These are phyloP conservation scores for Graphilbum sp. DNA, from an alignment of 2,329 filamentous ascomycete genomes.

Conservation along the genomic window DNA sequence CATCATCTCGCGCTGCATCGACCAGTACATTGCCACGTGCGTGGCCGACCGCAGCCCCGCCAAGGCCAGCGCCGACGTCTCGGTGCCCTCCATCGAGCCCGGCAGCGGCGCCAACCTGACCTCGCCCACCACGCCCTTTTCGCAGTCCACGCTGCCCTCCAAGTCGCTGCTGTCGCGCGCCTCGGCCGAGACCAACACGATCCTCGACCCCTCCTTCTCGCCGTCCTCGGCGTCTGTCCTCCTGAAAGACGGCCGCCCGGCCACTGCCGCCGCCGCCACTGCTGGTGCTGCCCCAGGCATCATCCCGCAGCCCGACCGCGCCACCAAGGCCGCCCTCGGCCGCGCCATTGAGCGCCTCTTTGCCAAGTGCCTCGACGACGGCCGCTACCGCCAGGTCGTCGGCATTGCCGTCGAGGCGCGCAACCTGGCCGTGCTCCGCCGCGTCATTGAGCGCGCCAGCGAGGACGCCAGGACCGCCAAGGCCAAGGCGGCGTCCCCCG, in stretches of 20 bases:
- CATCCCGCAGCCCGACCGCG: slow-evolving; percentile 48
- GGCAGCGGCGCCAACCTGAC: slow-evolving; percentile 57
- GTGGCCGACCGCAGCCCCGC: slow-evolving; percentile 32
- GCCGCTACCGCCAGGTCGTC: slow-evolving; percentile 86
- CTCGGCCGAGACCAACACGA: slow-evolving; percentile 42
- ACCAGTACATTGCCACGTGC: slow-evolving; percentile 80
- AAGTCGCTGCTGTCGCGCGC: slow-evolving; percentile 88
- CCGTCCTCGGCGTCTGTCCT: too few species aligned
- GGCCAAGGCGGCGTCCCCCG: slow-evolving; percentile 30
- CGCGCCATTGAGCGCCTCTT: slow-evolving; percentile 78
- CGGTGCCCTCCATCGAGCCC: slow-evolving; percentile 62
- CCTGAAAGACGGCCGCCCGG: slow-evolving; percentile 33
- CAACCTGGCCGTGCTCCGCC: slow-evolving; percentile 72
- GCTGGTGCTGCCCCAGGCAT: too few species aligned
- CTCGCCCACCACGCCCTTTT: slow-evolving; percentile 89
- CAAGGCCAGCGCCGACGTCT: slow-evolving; percentile 24
- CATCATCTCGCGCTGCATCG: slow-evolving; percentile 95
- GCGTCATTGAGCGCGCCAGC: slow-evolving; percentile 77
- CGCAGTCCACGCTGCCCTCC: slow-evolving; percentile 78
- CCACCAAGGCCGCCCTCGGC: slow-evolving; percentile 67
- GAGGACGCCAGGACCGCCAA: slow-evolving; percentile 64
- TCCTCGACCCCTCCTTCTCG: slow-evolving; percentile 42
- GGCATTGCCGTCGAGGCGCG: slow-evolving; percentile 93
- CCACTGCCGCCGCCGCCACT: too few species aligned
- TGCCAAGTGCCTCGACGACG: slow-evolving; percentile 71